phyloP scores from a whole-genome alignment of 805 yeast species.

The Hagleromyces aurorensis region DNA sequence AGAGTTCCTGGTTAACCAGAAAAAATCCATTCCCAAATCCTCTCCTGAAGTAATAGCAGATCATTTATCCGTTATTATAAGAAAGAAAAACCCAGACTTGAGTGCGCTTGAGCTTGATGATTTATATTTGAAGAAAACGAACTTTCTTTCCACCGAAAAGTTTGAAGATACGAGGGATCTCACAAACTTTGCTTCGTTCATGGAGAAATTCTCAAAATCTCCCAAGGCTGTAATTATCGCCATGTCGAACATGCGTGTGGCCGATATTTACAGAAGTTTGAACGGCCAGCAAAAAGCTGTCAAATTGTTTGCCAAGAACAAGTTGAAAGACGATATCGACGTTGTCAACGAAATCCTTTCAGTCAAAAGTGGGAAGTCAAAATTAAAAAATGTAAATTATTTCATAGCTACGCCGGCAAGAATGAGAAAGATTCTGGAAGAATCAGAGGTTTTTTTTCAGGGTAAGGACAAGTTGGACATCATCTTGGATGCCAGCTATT shows the following conservation, averaged over 20 bases:
- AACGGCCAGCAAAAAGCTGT: constrained; percentile 45
- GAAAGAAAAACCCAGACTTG: constrained; percentile 53
- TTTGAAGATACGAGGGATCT: constrained; percentile 47
- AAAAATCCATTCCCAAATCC: constrained; percentile 45
- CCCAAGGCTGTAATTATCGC: constrained; percentile 43
- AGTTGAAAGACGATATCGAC: constrained; percentile 50
- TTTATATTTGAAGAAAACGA: constrained; percentile 45
- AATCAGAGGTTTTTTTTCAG: constrained; percentile 22
- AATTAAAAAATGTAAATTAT: constrained; percentile 17
- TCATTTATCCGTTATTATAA: constrained; percentile 51
- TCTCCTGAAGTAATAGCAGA: constrained; percentile 60
- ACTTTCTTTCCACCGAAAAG: constrained; percentile 55
- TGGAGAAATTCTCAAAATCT: constrained; percentile 42
- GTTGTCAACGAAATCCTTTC: constrained; percentile 20
- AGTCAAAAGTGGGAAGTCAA: constrained; percentile 11
- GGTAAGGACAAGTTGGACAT: constrained; percentile 32
- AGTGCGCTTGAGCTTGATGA: constrained; percentile 73
- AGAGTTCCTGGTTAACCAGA: constrained; percentile 55
- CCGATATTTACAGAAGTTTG: constrained; percentile 71
- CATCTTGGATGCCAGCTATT: constrained; percentile 28
- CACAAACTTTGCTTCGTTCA: constrained; percentile 47
- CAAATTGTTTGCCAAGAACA: constrained; percentile 70
- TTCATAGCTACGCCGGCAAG: constrained; percentile 29
- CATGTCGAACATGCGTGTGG: constrained; percentile 78
- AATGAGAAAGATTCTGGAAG: constrained; percentile 23